Evolutionary conservation across 176 grass and related monocot species (phyloP), one percentile per base, ranked within the genome.

Genomic region (Bothriochloa decipiens): DNA sequence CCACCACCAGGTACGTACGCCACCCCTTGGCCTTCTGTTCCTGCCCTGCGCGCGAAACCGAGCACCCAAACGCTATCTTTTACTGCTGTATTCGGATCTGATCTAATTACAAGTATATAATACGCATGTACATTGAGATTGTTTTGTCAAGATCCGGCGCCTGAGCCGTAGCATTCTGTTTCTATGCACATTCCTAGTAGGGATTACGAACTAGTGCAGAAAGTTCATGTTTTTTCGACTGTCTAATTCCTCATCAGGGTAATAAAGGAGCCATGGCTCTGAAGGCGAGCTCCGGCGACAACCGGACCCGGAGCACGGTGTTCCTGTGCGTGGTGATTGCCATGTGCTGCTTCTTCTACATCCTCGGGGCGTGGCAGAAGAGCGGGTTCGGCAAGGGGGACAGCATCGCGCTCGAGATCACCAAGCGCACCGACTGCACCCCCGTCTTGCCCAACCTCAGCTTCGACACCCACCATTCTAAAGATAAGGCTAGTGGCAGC

Each of bases 281-380:
- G 41, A 97, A 92, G 65, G 81, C 69, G 42, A 83, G 81, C 69
- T 86, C 94, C 45, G 73, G 39, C 13, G 95, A 97, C 20, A 94
- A 74, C 74, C 90, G 90, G 73, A 97, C 95, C 9, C 91, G 95
- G 72, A 94, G 88, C 82, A 89, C 86, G 0, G 85, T 94, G 16
- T 92, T 84, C 0, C 39, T 97, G 61, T 91, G 91, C 75, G 92
- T 97, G 81, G 81, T 97, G 65, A 83, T 97, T 46, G 91, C 88
- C 40, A 87, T 97, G 90, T 97, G 95, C 74, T 92, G 90, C 86
- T 97, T 94, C 92, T 97, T 94, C 88, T 97, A 97, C 86, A 88
- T 94, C 67, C 74, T 97, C 8, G 95, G 95, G 45, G 92, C 92
- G 2, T 97, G 92, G 92, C 95, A 94, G 72, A 97, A 97, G 88